Conservation (phyloP, 441 rosid genomes). For the Adansonia madagascariensis region DNA sequence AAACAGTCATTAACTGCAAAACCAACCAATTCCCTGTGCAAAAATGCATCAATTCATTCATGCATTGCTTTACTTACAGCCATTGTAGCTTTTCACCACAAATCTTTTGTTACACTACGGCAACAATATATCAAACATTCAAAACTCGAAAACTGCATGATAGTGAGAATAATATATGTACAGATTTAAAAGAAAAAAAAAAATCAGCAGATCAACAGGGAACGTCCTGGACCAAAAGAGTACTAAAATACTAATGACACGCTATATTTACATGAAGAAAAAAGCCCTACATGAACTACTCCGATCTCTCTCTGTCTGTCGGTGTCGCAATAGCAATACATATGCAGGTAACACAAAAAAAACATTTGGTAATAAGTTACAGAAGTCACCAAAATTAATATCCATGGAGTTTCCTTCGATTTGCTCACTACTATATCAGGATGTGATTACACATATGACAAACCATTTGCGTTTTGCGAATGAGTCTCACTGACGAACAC, state of each 20-base stretch:
- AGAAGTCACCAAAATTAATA: conserved; percentile 10
- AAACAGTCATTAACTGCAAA: background rate
- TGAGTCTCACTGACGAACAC: background rate
- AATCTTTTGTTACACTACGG: background rate
- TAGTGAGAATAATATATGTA: background rate
- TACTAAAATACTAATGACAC: background rate
- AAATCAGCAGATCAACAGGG: background rate
- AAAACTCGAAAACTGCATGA: background rate
- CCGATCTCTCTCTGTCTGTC: background rate
- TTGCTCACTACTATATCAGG: background rate
- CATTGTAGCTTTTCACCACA: background rate
- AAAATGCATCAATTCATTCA: background rate
- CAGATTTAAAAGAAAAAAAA: too few species aligned
- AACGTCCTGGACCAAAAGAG: background rate
- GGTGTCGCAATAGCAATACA: background rate
- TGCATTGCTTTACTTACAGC: background rate
- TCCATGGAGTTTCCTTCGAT: background rate
- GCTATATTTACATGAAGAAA: conserved; percentile 7
- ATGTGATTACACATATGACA: background rate
- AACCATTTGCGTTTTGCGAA: too few species aligned
- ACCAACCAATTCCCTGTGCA: background rate
- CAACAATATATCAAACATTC: background rate
- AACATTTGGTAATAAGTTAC: background rate
- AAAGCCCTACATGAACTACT: background rate
- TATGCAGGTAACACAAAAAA: background rate